phyloP scores from a whole-genome alignment of 2,329 filamentous ascomycete species.

The Aureobasidium sp. region DNA sequence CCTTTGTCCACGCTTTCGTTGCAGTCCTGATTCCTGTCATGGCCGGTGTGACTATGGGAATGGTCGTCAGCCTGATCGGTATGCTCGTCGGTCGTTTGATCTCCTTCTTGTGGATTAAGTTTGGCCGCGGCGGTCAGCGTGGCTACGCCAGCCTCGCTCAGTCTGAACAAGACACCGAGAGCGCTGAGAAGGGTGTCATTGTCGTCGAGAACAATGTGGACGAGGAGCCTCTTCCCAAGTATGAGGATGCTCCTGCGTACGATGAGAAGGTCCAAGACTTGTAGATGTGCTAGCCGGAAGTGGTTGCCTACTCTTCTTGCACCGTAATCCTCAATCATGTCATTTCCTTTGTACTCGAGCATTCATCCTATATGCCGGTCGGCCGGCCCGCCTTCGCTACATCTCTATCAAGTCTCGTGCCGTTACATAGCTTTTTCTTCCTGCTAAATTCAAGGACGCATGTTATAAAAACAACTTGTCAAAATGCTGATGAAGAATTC shows the following conservation, averaged over 20 bases:
- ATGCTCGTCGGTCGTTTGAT: slow-evolving; percentile 59
- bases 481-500: neutral
- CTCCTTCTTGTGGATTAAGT: slow-evolving; percentile 51
- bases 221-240: slow-evolving; percentile 25
- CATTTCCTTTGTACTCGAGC: neutral
- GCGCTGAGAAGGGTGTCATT: slow-evolving; percentile 17
- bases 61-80: slow-evolving; percentile 59
- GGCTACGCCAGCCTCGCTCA: slow-evolving; percentile 26
- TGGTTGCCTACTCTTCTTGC: neutral
- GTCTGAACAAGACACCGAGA: slow-evolving; percentile 20
- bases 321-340: neutral
- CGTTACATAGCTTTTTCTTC: neutral
- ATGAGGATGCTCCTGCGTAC: slow-evolving; percentile 31
- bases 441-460: neutral
- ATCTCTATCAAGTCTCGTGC: neutral
- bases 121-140: slow-evolving; percentile 43
- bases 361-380: neutral
- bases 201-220: slow-evolving; percentile 18
- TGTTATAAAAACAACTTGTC: neutral
- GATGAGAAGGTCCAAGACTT: slow-evolving; percentile 21
- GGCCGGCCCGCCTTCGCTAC: neutral
- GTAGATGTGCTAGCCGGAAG: neutral
- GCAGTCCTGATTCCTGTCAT: slow-evolving; percentile 62
- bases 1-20: slow-evolving; percentile 47
- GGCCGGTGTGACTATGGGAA: slow-evolving; percentile 61